Base-by-base conservation (phyloP, 176 grass and related monocot species). In the Zoysia pacifica region DNA sequence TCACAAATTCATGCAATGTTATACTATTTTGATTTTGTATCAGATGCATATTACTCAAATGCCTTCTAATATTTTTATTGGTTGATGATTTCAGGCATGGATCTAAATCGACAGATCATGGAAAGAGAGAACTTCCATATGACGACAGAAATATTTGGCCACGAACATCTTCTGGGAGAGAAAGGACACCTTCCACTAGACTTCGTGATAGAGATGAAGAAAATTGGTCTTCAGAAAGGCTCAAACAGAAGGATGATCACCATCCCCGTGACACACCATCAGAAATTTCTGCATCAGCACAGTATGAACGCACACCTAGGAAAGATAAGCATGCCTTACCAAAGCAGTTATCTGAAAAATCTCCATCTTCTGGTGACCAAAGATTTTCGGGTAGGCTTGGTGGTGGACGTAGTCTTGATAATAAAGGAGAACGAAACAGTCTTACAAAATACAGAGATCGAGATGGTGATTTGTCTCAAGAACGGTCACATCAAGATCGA, bases 371-470 rank as follows among this genome's bases (percentile, higher is more conserved):
- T 61, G 88, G 82, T 11, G 90, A 88, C 54, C 80, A 89, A 65
- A 88, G 93, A 59, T 92, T 95, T 91, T 86, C 90, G 69, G 93
- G 89, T 71, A 83, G 90, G 74, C 69, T 76, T 62, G 80, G 68
- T 86, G 58, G 73, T 67, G 90, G 89, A 36, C 84, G 81, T 28
- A 87, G 52, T 71, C 74, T 87, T 82, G 92, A 91, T 79, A 82
- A n/a, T 85, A 90, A 91, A 89, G 81, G 82, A 77, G 89, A 83
- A 79, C 91, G 83, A 62, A 79, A 62, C 44, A 70, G 35, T 51
- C 67, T 74, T 67, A 89, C 81, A 7, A 99, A 91, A 84, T 91
- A 99, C 72, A 84, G 90, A 84, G 93, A 99, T 58, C 77, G 88
- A 78, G 88, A 94, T 72, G 77, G 90, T 73, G 93, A 92, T 15